Conservation (phyloP, 306 rosid genomes). For the Lathyrus sativus region DNA sequence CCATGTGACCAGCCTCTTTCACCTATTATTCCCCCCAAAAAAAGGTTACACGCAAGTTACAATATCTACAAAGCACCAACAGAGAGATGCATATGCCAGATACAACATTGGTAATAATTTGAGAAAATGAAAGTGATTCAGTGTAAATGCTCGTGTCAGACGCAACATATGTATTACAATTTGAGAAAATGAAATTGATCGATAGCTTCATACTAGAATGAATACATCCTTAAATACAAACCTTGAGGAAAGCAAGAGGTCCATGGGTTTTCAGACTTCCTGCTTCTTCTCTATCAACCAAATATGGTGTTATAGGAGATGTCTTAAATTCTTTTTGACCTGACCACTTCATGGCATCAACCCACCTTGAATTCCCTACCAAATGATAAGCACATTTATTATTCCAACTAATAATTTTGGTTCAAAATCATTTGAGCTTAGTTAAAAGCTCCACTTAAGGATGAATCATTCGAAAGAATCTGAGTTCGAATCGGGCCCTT, state of each 20-base stretch:
- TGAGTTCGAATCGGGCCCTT: background rate
- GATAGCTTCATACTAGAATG: too few relatives aligned
- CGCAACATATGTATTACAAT: too few relatives aligned
- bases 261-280: slow-evolving; percentile 73
- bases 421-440: too few relatives aligned
- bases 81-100: background rate
- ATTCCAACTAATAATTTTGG: too few relatives aligned
- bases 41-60: slow-evolving; percentile 25
- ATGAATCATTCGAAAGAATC: background rate
- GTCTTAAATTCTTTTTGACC: slow-evolving; percentile 65
- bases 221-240: slow-evolving; percentile 34
- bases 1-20: slow-evolving; percentile 86
- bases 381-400: too few relatives aligned
- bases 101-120: background rate
- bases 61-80: background rate
- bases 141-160: background rate
- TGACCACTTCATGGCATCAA: slow-evolving; percentile 85
- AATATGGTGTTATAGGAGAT: slow-evolving; percentile 52
- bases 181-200: too few relatives aligned
- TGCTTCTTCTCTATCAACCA: slow-evolving; percentile 73
- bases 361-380: slow-evolving; percentile 94
- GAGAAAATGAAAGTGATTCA: background rate
- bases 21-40: slow-evolving; percentile 48
- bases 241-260: slow-evolving; percentile 87
- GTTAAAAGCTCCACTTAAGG: background rate